These are phyloP conservation scores for Scheffersomyces insectosa DNA, from an alignment of 1,139 yeast genomes.

Conservation along the genomic window DNA sequence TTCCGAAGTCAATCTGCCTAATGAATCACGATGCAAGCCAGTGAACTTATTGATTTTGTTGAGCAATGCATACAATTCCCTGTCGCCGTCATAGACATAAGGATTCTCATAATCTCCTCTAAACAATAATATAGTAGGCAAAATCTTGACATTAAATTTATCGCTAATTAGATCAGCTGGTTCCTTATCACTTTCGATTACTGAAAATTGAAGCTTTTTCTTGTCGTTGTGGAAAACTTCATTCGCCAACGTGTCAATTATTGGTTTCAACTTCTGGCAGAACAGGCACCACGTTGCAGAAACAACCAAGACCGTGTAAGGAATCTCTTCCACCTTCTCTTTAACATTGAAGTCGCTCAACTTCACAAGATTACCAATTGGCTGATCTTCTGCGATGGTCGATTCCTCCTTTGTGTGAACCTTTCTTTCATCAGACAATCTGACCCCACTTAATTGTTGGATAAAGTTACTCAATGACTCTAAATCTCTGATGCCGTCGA, in stretches of 20 bases:
- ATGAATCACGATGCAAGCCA: constrained; percentile 50
- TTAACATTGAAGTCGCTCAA: constrained; percentile 39
- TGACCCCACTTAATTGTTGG: constrained; percentile 33
- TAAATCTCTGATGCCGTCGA: constrained; percentile 48
- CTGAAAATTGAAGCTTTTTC: constrained; percentile 42
- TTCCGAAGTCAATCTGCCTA: constrained; percentile 47
- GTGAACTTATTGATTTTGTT: constrained; percentile 51
- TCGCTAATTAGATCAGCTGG: constrained; percentile 42
- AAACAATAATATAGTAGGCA: constrained; percentile 59
- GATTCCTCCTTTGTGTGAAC: constrained; percentile 4
- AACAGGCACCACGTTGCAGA: constrained; percentile 41
- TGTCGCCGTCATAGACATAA: constrained; percentile 38
- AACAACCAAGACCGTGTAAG: constrained; percentile 31
- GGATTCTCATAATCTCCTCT: constrained; percentile 45
- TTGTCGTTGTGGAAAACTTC: constrained; percentile 29
- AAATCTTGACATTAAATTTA: constrained; percentile 43
- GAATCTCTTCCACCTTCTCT: constrained; percentile 20
- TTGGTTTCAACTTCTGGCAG: constrained; percentile 27
- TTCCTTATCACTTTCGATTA: constrained; percentile 48
- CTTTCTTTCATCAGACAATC: constrained; percentile 13
- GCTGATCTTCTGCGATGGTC: neutral
- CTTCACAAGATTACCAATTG: constrained; percentile 21
- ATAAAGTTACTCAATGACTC: constrained; percentile 49
- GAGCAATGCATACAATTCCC: constrained; percentile 45
- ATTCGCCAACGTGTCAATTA: constrained; percentile 35